Percentiles rank a stretch among this genome's conserved stretches.
Evolutionary conservation across 1,284 basidiomycete species (phyloP).

Genomic region (Leccinum griseonigrum): DNA sequence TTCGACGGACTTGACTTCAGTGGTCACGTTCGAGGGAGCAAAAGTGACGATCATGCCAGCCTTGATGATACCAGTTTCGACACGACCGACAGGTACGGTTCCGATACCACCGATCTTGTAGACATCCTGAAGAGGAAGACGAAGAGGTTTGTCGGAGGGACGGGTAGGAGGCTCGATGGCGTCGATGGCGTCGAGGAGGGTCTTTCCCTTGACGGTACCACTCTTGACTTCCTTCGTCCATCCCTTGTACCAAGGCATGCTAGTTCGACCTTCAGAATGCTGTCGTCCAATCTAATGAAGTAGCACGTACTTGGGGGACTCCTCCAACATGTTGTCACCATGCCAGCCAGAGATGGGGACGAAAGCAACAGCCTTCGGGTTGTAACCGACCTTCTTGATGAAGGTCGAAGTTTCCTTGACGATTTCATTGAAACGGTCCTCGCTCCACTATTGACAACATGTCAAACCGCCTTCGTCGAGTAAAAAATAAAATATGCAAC

Average conservation of each 20-base stretch:
- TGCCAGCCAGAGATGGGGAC: constrained; percentile 99
- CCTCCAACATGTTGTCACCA: constrained; percentile 99
- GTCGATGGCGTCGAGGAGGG: constrained; percentile 99
- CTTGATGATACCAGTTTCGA: constrained; percentile 99
- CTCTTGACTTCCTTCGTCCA: constrained; percentile 96
- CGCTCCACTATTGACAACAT: constrained; percentile 73
- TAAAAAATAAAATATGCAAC: neutral
- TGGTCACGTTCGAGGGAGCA: constrained; percentile 97
- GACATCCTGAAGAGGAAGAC: constrained; percentile 99
- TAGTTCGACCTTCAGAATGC: constrained; percentile 34
- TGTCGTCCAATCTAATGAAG: neutral
- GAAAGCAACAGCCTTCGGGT: constrained; percentile 98
- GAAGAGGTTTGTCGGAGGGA: constrained; percentile 99
- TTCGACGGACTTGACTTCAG: constrained; percentile 99
- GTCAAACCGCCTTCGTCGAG: constrained; percentile 5
- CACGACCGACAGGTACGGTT: constrained; percentile 99
- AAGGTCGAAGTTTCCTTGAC: constrained; percentile 99
- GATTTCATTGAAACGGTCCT: constrained; percentile 99
- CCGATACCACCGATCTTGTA: constrained; percentile 99
- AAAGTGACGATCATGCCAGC: constrained; percentile 99
- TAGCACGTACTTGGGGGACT: constrained; percentile 77
- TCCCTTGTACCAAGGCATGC: constrained; percentile 99
- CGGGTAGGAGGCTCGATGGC: constrained; percentile 97
- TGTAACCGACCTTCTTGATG: constrained; percentile 99
- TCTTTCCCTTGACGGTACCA: constrained; percentile 95